A percentile compares a stretch with the other conserved stretches of the same genome.
Conservation (phyloP, 1,284 basidiomycete genomes). For the Ganoderma lucidum region DNA sequence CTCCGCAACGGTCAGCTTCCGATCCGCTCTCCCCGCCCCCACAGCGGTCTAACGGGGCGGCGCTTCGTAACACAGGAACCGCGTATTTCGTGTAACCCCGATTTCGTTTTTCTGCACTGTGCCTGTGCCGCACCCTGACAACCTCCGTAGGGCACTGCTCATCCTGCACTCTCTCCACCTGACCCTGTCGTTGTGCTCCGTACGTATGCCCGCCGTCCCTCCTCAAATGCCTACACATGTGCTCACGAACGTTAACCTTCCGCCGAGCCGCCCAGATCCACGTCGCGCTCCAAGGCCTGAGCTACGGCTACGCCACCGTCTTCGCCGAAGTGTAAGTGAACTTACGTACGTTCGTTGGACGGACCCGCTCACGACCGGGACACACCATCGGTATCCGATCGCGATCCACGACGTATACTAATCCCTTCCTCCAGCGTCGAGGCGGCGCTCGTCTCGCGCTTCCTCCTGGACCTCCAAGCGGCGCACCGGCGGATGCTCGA, state of each 20-base stretch:
- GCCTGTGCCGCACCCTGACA: too few relatives aligned
- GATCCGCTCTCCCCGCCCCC: background rate
- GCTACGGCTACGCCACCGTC: constrained; percentile 7
- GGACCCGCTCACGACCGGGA: too few relatives aligned
- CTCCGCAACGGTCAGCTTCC: constrained; percentile 6
- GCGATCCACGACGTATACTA: too few relatives aligned
- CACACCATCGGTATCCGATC: too few relatives aligned
- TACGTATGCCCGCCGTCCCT: background rate
- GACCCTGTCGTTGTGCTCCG: constrained; percentile 7
- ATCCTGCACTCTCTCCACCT: constrained; percentile 7
- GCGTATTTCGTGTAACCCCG: constrained; percentile 8
- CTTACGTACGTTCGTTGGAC: too few relatives aligned
- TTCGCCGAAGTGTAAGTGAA: constrained; percentile 8
- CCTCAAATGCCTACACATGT: background rate
- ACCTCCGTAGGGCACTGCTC: background rate
- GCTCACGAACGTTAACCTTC: background rate
- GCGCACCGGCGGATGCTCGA: background rate
- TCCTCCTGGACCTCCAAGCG: constrained; percentile 12
- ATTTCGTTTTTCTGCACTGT: too few relatives aligned
- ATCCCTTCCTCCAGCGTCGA: constrained; percentile 1
- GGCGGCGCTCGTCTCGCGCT: constrained; percentile 13
- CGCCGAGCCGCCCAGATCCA: background rate
- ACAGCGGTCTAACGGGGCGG: background rate
- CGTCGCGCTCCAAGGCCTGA: constrained; percentile 2
- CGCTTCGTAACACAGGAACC: background rate